Evolutionary conservation across 257 asterid species (phyloP).

Genomic region (Buddleja alternifolia): DNA sequence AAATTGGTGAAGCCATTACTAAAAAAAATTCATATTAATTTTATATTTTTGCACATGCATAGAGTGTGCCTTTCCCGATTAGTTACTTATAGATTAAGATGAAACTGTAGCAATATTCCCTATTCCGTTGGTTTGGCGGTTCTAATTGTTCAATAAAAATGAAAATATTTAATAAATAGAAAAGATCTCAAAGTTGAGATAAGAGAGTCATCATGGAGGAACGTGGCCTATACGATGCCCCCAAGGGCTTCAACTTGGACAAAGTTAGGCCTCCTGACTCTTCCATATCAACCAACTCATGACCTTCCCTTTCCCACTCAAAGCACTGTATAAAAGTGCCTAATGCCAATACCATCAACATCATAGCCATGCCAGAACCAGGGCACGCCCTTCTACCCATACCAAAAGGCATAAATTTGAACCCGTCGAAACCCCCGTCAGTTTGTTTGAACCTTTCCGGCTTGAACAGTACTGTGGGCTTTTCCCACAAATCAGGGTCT

Average conservation of each 20-base stretch:
- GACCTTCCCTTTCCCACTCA: constrained; percentile 53
- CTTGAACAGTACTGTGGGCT: constrained; percentile 25
- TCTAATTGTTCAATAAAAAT: no score
- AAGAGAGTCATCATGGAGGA: constrained; percentile 12
- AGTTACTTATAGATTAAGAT: no score
- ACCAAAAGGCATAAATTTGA: constrained; percentile 45
- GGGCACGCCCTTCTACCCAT: constrained; percentile 62
- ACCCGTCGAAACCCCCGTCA: constrained; percentile 31
- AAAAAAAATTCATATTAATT: no score
- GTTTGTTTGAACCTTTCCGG: constrained; percentile 43
- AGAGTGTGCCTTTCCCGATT: no score
- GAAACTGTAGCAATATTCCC: no score
- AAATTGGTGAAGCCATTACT: no score
- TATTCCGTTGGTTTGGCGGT: no score
- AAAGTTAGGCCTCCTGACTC: constrained; percentile 39
- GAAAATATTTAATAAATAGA: no score
- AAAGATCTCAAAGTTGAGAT: constrained; percentile 13
- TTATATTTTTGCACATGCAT: no score
- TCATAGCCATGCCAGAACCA: constrained; percentile 44
- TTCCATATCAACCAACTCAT: constrained; percentile 30
- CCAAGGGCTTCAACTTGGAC: constrained; percentile 41
- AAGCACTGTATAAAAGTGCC: constrained; percentile 51
- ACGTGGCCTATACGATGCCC: constrained; percentile 42
- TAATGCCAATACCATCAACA: constrained; percentile 41
- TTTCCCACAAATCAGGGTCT: constrained; percentile 42